Conservation (phyloP, 768 basidiomycete genomes). For the Lepiota venenata region DNA sequence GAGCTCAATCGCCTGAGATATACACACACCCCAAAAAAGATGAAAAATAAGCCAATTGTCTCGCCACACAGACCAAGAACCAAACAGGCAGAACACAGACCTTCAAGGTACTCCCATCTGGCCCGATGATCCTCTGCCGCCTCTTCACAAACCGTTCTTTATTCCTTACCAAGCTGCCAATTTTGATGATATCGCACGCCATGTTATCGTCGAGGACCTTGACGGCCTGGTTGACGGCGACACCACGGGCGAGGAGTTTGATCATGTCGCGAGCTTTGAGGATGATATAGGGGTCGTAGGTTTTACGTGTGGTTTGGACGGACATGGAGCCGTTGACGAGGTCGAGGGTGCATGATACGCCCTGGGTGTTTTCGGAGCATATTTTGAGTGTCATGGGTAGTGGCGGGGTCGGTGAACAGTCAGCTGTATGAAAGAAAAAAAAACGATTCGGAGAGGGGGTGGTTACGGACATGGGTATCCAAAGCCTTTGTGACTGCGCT, state of each 20-base stretch:
- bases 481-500: constrained; percentile 82
- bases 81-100: constrained; percentile 36
- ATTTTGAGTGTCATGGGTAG: not conserved
- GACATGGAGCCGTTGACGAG: constrained; percentile 97
- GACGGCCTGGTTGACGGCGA: constrained; percentile 78
- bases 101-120: constrained; percentile 96
- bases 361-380: constrained; percentile 41
- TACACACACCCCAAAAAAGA: no score
- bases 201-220: constrained; percentile 88
- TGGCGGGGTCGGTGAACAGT: not conserved
- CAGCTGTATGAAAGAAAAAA: not conserved
- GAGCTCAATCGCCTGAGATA: constrained; percentile 85
- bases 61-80: not conserved
- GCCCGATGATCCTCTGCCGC: constrained; percentile 94
- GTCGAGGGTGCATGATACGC: constrained; percentile 88
- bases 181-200: constrained; percentile 98
- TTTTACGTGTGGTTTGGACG: constrained; percentile 94
- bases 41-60: not conserved
- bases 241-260: constrained; percentile 91
- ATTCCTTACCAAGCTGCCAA: constrained; percentile 90
- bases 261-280: constrained; percentile 95
- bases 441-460: no score
- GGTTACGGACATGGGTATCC: constrained; percentile 63
- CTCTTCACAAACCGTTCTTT: constrained; percentile 97
- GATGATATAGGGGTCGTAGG: constrained; percentile 94